Conservation (phyloP, 2,329 filamentous ascomycete genomes). For the Sordariomycetes sp. region DNA sequence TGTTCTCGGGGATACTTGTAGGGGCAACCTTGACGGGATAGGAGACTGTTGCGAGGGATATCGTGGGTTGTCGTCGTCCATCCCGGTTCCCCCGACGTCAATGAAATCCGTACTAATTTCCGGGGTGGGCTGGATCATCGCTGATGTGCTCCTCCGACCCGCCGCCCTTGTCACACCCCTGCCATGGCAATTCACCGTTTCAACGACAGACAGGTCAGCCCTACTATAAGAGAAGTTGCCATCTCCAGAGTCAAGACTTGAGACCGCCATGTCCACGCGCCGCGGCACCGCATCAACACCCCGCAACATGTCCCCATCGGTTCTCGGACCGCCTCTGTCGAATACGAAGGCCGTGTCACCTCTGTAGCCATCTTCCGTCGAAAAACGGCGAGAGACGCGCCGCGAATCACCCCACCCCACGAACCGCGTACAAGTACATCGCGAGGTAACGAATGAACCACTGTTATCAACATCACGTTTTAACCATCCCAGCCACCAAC, state of each 20-base stretch:
- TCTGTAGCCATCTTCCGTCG: background rate
- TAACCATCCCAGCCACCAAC: background rate
- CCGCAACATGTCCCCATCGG: background rate
- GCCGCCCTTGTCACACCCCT: background rate
- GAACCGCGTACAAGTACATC: background rate
- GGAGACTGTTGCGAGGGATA: background rate
- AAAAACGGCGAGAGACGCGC: background rate
- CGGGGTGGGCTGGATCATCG: background rate
- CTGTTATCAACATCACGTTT: background rate
- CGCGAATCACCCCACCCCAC: background rate
- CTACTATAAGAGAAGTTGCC: background rate
- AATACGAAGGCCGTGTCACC: background rate
- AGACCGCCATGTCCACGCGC: background rate
- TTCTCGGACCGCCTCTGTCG: background rate
- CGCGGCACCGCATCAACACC: background rate
- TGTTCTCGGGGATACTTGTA: background rate
- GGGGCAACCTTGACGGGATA: background rate
- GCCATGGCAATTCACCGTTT: background rate
- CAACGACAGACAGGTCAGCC: background rate
- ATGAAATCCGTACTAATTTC: background rate
- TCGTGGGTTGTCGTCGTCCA: background rate
- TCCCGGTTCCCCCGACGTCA: background rate
- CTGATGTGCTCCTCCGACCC: background rate
- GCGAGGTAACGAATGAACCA: background rate
- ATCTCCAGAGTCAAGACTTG: background rate